Conservation (phyloP, 1,284 basidiomycete species). For the Sporisorium exsertum region DNA sequence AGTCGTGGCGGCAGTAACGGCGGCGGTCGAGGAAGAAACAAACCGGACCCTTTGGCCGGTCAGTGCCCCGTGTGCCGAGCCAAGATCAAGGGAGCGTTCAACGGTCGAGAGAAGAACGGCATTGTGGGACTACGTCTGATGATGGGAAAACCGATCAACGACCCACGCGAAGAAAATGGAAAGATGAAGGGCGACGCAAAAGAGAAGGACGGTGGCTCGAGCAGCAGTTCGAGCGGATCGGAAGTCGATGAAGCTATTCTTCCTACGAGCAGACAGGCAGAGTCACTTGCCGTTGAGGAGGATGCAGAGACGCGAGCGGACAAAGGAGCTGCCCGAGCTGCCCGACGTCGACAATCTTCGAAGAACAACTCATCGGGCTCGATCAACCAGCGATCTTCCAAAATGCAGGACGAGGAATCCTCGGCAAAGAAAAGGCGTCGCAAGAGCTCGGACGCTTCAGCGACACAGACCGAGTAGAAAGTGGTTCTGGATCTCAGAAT, state of each 20-base stretch:
- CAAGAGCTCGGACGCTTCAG: constrained; percentile 1
- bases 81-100: constrained; percentile 59
- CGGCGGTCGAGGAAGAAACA: constrained; percentile 9
- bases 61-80: constrained; percentile 62
- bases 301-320: no score
- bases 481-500: not conserved
- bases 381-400: not conserved
- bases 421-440: constrained; percentile 11
- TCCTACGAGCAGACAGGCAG: constrained; percentile 5
- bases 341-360: not conserved
- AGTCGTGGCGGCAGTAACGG: constrained; percentile 8
- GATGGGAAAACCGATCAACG: constrained; percentile 52
- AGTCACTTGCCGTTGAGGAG: not conserved
- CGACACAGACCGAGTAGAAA: constrained; percentile 11
- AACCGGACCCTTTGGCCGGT: constrained; percentile 52
- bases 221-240: constrained; percentile 9
- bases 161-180: constrained; percentile 38
- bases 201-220: not conserved
- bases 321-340: not conserved
- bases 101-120: constrained; percentile 41
- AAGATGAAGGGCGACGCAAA: constrained; percentile 20
- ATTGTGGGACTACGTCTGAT: constrained; percentile 53
- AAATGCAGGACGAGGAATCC: not conserved
- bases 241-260: constrained; percentile 21
- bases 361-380: constrained; percentile 3